Evolutionary conservation across 2,329 filamentous ascomycete species (phyloP), one percentile per base, ranked within the genome.

Genomic region (Pseudogymnoascus sp.): DNA sequence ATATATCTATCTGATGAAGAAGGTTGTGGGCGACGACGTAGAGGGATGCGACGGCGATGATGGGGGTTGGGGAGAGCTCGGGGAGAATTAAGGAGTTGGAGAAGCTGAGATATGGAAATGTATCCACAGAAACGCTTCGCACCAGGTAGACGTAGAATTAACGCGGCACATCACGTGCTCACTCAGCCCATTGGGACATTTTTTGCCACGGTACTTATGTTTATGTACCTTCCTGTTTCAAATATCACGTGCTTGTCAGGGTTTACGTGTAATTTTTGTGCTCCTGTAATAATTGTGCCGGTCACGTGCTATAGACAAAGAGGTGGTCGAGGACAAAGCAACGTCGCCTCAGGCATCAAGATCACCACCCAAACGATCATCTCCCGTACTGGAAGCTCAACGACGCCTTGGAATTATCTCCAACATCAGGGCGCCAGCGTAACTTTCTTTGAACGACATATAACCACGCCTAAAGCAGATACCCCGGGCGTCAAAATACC

Each of bases 51-150:
- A 59, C 37, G 35, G 33, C 33, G 57, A 39, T 40, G 57, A 37
- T 59, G 57, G 33, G 35, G 35, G 57, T 33, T 54, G 47, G 47
- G 26, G 11, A 54, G 47, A 54, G n/a, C 47, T 33, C n/a, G 47
- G 26, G 8, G 24, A 21, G 26, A 11, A 54, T 54, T 54, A 54
- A 54, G 47, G 47, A 35, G 47, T 54, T 54, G 29, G 29, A 54
- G 41, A 31, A 50, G 5, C 26, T 31, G 13, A 50, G 47, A 54
- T 54, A 54, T 54, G 26, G 47, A 54, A 54, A 54, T 54, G 47
- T 54, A 54, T 54, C 47, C 47, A 54, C 29, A 54, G 47, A 54
- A 54, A 54, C 47, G 47, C 47, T 54, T 54, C 47, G 47, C 47
- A 54, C 47, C 47, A 54, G 47, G 47, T 54, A 54, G 47, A 54